Percentiles rank a stretch among this genome's conserved stretches.
phyloP scores from a whole-genome alignment of 768 basidiomycete species.

The Amanita phalloides region DNA sequence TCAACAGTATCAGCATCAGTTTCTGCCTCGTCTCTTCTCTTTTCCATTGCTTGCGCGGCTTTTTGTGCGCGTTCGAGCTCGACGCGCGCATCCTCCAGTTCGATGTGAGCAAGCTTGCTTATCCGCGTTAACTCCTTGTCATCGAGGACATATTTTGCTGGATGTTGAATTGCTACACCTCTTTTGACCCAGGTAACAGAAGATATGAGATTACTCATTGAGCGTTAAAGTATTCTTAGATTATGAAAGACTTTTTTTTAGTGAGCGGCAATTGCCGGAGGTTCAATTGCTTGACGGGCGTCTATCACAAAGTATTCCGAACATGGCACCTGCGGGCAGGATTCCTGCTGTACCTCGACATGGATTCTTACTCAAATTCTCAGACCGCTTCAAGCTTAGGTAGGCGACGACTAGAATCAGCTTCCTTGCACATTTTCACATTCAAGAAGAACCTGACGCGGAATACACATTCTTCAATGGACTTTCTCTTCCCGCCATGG shows the following conservation, averaged over 20 bases:
- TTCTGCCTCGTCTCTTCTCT: constrained; percentile 49
- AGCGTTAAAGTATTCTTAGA: not conserved
- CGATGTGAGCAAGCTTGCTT: constrained; percentile 75
- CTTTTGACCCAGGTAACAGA: constrained; percentile 72
- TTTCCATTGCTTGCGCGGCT: constrained; percentile 62
- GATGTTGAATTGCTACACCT: constrained; percentile 65
- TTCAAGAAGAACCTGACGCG: no score
- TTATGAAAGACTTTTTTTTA: not conserved
- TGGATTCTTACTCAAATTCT: no score
- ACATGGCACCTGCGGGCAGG: no score
- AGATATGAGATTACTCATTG: constrained; percentile 71
- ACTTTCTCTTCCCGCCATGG: no score
- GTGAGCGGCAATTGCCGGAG: not conserved
- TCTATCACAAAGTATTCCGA: no score
- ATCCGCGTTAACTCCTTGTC: constrained; percentile 86
- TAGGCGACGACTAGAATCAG: no score
- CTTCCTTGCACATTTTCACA: no score
- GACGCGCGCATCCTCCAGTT: constrained; percentile 81
- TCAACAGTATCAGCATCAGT: constrained; percentile 33
- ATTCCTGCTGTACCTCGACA: no score
- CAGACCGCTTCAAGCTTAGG: no score
- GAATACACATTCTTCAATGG: no score
- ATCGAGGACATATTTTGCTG: constrained; percentile 83
- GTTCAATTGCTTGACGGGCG: no score
- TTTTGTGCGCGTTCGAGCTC: constrained; percentile 78